Evolutionary conservation across 2,329 filamentous ascomycete genomes (phyloP).

Genomic region (Xylariaceae sp.): DNA sequence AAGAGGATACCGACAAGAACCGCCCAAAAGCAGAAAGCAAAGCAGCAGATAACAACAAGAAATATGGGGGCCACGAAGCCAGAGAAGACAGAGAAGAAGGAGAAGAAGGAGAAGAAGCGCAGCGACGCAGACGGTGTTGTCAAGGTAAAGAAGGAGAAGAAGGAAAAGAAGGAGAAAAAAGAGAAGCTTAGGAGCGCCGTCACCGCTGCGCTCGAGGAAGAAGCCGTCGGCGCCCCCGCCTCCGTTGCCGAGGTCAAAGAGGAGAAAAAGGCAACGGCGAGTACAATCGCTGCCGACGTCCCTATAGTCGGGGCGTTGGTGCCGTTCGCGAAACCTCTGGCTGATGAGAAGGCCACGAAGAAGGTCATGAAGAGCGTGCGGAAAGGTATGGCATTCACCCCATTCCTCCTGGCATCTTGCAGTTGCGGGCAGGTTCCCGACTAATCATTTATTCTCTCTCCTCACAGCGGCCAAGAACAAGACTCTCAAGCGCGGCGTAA

Average conservation of each 20-base stretch:
- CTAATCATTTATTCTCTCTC: slow-evolving; percentile 18
- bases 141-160: slow-evolving; percentile 63
- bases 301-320: slow-evolving; percentile 60
- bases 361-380: slow-evolving; percentile 55
- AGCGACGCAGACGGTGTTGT: slow-evolving; percentile 50
- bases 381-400: slow-evolving; percentile 45
- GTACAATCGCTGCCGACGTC: slow-evolving; percentile 39
- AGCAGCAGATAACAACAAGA: slow-evolving; percentile 17
- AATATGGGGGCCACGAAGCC: slow-evolving; percentile 35
- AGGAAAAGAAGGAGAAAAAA: slow-evolving; percentile 62
- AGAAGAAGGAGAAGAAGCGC: slow-evolving; percentile 56
- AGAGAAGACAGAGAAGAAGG: slow-evolving; percentile 49
- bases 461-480: slow-evolving; percentile 83
- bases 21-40: background rate
- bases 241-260: slow-evolving; percentile 28
- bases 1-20: background rate
- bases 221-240: slow-evolving; percentile 48
- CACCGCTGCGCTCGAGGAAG: slow-evolving; percentile 59
- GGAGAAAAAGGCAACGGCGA: background rate
- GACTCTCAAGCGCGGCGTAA: slow-evolving; percentile 94
- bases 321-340: slow-evolving; percentile 77
- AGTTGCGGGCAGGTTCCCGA: background rate
- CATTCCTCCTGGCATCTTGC: background rate
- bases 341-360: slow-evolving; percentile 71
- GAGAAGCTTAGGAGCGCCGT: slow-evolving; percentile 62